These are phyloP conservation scores for Clavispora fructus DNA, from an alignment of 805 yeast genomes.

Conservation along the genomic window DNA sequence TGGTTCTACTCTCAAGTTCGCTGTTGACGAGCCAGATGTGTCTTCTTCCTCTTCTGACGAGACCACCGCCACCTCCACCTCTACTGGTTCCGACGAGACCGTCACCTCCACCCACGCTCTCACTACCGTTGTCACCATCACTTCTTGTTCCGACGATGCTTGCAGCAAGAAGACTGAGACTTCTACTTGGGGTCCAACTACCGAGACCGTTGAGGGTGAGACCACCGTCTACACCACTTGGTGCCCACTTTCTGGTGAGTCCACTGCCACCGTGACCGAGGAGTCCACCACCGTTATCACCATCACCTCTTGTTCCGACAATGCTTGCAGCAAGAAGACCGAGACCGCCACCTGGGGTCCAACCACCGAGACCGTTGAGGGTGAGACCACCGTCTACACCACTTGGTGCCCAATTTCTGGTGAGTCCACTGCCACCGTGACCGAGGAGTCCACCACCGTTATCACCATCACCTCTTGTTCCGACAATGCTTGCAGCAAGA, in stretches of 20 bases:
- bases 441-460: slow-evolving; percentile 17
- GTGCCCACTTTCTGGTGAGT: slow-evolving; percentile 26
- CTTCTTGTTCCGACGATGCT: slow-evolving; percentile 32
- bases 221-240: slow-evolving; percentile 27
- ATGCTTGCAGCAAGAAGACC: slow-evolving; percentile 9
- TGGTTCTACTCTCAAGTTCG: slow-evolving; percentile 7
- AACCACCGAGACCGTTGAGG: slow-evolving; percentile 3
- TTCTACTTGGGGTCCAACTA: slow-evolving; percentile 29
- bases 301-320: slow-evolving; percentile 15
- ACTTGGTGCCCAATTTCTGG: slow-evolving; percentile 16
- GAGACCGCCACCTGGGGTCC: slow-evolving; percentile 10
- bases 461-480: slow-evolving; percentile 19
- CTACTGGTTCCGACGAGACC: slow-evolving; percentile 7
- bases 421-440: slow-evolving; percentile 14
- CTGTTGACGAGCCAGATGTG: slow-evolving; percentile 5
- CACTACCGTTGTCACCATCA: slow-evolving; percentile 18
- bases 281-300: slow-evolving; percentile 21
- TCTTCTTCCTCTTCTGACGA: slow-evolving; percentile 7
- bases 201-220: slow-evolving; percentile 17
- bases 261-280: slow-evolving; percentile 12
- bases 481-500: slow-evolving; percentile 7
- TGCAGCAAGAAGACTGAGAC: slow-evolving; percentile 22
- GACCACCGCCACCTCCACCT: slow-evolving; percentile 3
- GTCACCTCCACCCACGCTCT: slow-evolving; percentile 8
- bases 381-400: slow-evolving; percentile 19